phyloP scores from a whole-genome alignment of 2,329 filamentous ascomycete genomes.

The Monosporascus sp. region DNA sequence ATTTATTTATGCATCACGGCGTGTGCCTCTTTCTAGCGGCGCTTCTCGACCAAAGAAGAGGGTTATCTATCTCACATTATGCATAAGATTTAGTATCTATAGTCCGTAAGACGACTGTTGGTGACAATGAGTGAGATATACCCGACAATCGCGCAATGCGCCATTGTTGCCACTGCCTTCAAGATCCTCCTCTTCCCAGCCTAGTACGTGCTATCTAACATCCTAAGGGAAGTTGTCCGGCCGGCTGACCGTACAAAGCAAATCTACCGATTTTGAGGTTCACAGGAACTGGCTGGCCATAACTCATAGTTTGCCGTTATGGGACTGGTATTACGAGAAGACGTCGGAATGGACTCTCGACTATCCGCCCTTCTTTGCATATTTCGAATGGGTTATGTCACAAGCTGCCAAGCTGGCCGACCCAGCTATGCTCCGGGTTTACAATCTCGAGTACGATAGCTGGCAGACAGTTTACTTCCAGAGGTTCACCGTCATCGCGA shows the following conservation, averaged over 20 bases:
- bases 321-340: constrained; percentile 94
- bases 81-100: constrained; percentile 9
- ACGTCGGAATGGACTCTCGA: constrained; percentile 99
- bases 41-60: not conserved
- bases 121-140: constrained; percentile 69
- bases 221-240: not conserved
- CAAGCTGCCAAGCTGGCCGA: constrained; percentile 74
- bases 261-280: constrained; percentile 98
- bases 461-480: constrained; percentile 96
- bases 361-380: constrained; percentile 97
- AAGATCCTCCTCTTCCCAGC: constrained; percentile 91
- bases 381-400: constrained; percentile 90
- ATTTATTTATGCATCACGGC: constrained; percentile 12
- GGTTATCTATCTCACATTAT: constrained; percentile 1
- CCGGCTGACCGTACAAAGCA: constrained; percentile 49
- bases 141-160: constrained; percentile 85
- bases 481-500: constrained; percentile 76
- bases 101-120: not conserved
- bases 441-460: constrained; percentile 79
- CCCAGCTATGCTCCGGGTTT: constrained; percentile 73
- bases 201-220: constrained; percentile 61
- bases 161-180: constrained; percentile 77
- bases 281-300: constrained; percentile 98
- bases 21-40: not conserved
- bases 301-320: constrained; percentile 79